Evolutionary conservation across 2,329 filamentous ascomycete species (phyloP).

Genomic region (Chaetomiaceae sp.): DNA sequence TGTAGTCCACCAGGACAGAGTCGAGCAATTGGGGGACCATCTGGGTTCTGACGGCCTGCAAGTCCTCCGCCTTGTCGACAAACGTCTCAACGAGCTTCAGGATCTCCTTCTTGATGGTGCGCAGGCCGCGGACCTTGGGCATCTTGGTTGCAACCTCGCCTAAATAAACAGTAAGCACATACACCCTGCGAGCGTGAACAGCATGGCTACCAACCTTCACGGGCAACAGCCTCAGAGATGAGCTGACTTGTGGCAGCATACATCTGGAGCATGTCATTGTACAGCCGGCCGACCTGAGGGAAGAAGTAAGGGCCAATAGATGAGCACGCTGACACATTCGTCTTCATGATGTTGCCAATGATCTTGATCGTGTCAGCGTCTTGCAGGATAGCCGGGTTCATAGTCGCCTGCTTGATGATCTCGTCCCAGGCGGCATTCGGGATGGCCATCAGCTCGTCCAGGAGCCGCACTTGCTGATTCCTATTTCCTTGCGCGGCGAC

Average conservation of each 20-base stretch:
- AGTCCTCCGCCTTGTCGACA: conserved; percentile 94
- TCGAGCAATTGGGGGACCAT: conserved; percentile 96
- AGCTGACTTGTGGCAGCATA: conserved; percentile 94
- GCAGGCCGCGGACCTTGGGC: conserved; percentile 88
- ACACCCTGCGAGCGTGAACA: neutral
- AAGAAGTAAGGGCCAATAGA: conserved; percentile 98
- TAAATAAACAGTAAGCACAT: conserved; percentile 33
- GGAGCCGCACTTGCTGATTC: conserved; percentile 84
- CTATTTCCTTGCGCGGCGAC: conserved; percentile 97
- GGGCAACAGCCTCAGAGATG: conserved; percentile 86
- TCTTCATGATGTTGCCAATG: conserved; percentile 99
- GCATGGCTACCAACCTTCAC: conserved; percentile 61
- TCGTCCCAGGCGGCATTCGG: conserved; percentile 94
- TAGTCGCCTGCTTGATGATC: conserved; percentile 84
- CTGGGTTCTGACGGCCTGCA: conserved; percentile 86
- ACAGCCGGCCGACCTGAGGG: conserved; percentile 94
- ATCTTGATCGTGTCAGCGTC: conserved; percentile 96
- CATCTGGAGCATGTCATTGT: conserved; percentile 98
- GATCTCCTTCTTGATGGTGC: conserved; percentile 99
- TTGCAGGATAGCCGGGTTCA: conserved; percentile 80
- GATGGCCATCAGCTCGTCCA: conserved; percentile 86
- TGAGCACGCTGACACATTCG: conserved; percentile 95
- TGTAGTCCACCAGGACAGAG: conserved; percentile 92
- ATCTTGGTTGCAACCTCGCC: conserved; percentile 94
- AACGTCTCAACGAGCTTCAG: conserved; percentile 97